Conservation (phyloP, 2,329 filamentous ascomycete genomes). For the Fusarium sp. region DNA sequence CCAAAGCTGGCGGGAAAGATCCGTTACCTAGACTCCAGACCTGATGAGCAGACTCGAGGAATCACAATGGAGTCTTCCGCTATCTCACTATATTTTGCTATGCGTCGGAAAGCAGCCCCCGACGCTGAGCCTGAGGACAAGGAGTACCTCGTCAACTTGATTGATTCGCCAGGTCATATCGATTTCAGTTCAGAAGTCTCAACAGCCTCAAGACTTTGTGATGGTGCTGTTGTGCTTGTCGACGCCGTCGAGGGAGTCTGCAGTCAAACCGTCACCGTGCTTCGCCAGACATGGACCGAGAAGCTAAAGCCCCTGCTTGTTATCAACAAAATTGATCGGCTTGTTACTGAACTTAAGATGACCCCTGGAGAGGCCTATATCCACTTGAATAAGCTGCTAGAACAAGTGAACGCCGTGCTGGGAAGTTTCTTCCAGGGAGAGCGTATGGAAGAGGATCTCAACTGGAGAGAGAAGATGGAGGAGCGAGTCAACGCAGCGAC, state of each 20-base stretch:
- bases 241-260: slow-evolving; percentile 98
- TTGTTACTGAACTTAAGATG: slow-evolving; percentile 95
- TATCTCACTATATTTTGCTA: slow-evolving; percentile 95
- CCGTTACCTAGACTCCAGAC: slow-evolving; percentile 94
- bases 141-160: slow-evolving; percentile 96
- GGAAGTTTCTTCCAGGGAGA: slow-evolving; percentile 98
- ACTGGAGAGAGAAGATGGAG: slow-evolving; percentile 94
- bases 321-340: slow-evolving; percentile 97
- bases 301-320: slow-evolving; percentile 94
- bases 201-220: slow-evolving; percentile 91
- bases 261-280: slow-evolving; percentile 96
- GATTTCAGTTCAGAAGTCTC: slow-evolving; percentile 99
- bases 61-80: slow-evolving; percentile 99
- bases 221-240: slow-evolving; percentile 92
- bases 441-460: slow-evolving; percentile 96
- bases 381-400: slow-evolving; percentile 87
- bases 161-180: slow-evolving; percentile 97
- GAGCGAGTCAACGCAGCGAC: slow-evolving; percentile 80
- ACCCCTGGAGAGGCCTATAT: slow-evolving; percentile 88
- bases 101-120: slow-evolving; percentile 78
- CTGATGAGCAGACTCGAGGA: slow-evolving; percentile 93
- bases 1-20: slow-evolving; percentile 98
- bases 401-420: slow-evolving; percentile 96
- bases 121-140: slow-evolving; percentile 77
- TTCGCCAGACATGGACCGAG: slow-evolving; percentile 94